Conservation (phyloP, 345 rosid genomes). For the Arabis alpina region DNA sequence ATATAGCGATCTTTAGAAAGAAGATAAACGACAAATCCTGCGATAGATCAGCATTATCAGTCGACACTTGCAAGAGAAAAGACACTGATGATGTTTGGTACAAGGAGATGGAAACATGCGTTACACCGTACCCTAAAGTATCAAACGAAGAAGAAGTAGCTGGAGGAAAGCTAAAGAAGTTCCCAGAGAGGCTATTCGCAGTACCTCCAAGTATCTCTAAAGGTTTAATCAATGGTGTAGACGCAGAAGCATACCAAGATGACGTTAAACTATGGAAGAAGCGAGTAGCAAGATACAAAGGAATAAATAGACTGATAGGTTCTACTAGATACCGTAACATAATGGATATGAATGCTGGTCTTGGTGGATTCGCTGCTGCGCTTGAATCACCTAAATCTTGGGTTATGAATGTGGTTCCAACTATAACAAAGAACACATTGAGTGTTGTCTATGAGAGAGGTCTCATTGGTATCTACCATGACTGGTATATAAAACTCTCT, state of each 20-base stretch:
- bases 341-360: slow-evolving; percentile 97
- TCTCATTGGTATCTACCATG: slow-evolving; percentile 89
- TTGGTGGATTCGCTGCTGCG: slow-evolving; percentile 94
- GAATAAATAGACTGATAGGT: slow-evolving; percentile 75
- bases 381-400: slow-evolving; percentile 88
- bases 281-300: slow-evolving; percentile 69
- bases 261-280: slow-evolving; percentile 80
- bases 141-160: slow-evolving; percentile 69
- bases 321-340: slow-evolving; percentile 79
- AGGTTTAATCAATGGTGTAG: slow-evolving; percentile 62
- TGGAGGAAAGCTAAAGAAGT: slow-evolving; percentile 82
- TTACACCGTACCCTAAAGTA: slow-evolving; percentile 77
- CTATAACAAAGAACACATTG: slow-evolving; percentile 69
- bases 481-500: slow-evolving; percentile 55
- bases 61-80: slow-evolving; percentile 53
- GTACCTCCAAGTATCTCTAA: slow-evolving; percentile 75
- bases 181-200: slow-evolving; percentile 84
- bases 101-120: slow-evolving; percentile 72
- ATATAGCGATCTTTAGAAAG: slow-evolving; percentile 83
- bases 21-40: slow-evolving; percentile 67
- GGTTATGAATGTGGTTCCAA: slow-evolving; percentile 98
- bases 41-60: slow-evolving; percentile 46
- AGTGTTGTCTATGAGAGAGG: slow-evolving; percentile 93
- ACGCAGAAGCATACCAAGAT: slow-evolving; percentile 63
- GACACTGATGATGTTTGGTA: slow-evolving; percentile 83